Conservation (phyloP, 2,329 filamentous ascomycete species). For the Microdochium nivale region DNA sequence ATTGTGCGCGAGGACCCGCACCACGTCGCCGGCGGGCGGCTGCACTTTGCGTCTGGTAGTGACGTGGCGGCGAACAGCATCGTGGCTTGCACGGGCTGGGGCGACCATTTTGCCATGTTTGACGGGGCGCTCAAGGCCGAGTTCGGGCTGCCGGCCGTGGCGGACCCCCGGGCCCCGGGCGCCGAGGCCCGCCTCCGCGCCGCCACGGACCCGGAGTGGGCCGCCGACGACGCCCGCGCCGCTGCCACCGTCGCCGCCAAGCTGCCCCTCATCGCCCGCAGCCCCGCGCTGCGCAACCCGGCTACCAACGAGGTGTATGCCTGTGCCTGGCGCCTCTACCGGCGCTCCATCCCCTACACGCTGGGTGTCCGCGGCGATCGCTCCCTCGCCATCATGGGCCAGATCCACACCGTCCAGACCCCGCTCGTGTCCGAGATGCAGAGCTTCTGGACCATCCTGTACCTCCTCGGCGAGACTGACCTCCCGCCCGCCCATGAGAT, state of each 20-base stretch:
- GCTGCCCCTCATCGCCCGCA: slow-evolving; percentile 13
- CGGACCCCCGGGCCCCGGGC: background rate
- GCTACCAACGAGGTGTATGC: slow-evolving; percentile 5
- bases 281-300: slow-evolving; percentile 8
- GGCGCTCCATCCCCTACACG: slow-evolving; percentile 9
- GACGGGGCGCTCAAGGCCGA: slow-evolving; percentile 9
- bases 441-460: slow-evolving; percentile 20
- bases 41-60: slow-evolving; percentile 9
- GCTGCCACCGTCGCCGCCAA: slow-evolving; percentile 12
- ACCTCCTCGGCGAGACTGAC: slow-evolving; percentile 17
- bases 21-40: slow-evolving; percentile 6
- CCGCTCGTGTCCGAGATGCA: slow-evolving; percentile 20
- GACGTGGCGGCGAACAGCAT: slow-evolving; percentile 11
- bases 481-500: slow-evolving; percentile 18
- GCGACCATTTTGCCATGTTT: slow-evolving; percentile 16
- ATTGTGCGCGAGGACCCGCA: slow-evolving; percentile 8
- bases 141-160: slow-evolving; percentile 11
- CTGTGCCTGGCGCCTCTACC: slow-evolving; percentile 14
- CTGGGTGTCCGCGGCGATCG: slow-evolving; percentile 16
- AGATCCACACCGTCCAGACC: slow-evolving; percentile 20
- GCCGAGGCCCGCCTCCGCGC: slow-evolving; percentile 2
- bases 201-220: slow-evolving; percentile 11
- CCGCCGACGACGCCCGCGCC: slow-evolving; percentile 10
- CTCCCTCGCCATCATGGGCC: slow-evolving; percentile 17
- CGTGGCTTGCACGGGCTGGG: slow-evolving; percentile 19